Base-by-base conservation (phyloP, 129 eudicot species). In the Saposhnikovia divaricata region DNA sequence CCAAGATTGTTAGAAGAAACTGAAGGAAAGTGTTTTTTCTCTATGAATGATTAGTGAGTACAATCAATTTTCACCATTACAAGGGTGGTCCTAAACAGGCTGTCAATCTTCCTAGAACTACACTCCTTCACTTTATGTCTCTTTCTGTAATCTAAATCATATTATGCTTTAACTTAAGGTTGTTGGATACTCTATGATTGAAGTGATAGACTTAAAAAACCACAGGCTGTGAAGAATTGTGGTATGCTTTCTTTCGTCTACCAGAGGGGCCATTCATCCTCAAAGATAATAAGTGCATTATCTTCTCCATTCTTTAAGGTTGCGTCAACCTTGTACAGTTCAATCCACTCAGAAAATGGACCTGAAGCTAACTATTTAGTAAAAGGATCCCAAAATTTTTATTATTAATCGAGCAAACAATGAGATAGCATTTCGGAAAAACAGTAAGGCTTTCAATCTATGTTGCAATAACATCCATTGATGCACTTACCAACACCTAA, bases 251-350 rank as follows among this genome's bases (percentile, higher is more conserved):
- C 23, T 71, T 71, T 31, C 23, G 23, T 34, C 25, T 70, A 70
- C 23, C 25, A 18, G 43, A 68, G 77, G 77, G 75, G 75, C 45
- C 75, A 71, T 71, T 71, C 28, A 15, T 38, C 44, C 14, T 71
- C 75, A 1, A 39, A 37, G 45, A 39, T 39, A 34, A 39, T 39
- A 34, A 37, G 75, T 71, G 13, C 74, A 13, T 38, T 69, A 69
- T 69, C 43, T 16, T 69, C 43, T 16, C 74, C 43, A 31, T 69
- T 34, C 74, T 69, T 69, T 69, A 69, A 69, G 74, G 74, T 69
- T 69, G 74, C 38, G 74, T 69, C 74, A 38, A 31, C 74, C 74
- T 69, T 69, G 74, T 69, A 69, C 74, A 69, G 74, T 69, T 14
- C 44, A 15, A 39, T 71, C 75, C 75, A 71, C 75, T 39, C 75